A percentile compares a stretch with the other conserved stretches of the same genome.
These are phyloP conservation scores for Cutaneotrichosporon mucoides DNA, from an alignment of 1,284 basidiomycete genomes.

Conservation along the genomic window DNA sequence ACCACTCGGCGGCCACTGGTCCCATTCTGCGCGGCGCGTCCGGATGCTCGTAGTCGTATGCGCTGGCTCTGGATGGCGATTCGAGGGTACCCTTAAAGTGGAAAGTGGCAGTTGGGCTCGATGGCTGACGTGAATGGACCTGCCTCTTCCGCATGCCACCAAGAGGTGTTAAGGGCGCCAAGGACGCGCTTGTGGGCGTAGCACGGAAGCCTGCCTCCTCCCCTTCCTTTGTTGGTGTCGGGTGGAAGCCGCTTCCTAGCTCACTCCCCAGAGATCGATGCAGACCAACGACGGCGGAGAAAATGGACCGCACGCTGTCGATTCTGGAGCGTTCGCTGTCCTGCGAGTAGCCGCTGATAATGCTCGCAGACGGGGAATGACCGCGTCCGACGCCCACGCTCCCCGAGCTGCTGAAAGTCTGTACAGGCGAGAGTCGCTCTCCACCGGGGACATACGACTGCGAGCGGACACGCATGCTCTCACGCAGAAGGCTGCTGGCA, in stretches of 20 bases:
- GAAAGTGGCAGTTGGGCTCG: conserved; percentile 5
- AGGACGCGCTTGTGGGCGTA: too few relatives aligned
- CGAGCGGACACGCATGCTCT: neutral
- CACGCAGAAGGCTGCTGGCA: neutral
- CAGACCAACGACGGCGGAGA: conserved; percentile 11
- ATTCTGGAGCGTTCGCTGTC: neutral
- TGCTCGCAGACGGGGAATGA: neutral
- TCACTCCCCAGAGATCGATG: conserved; percentile 33
- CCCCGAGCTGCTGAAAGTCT: too few relatives aligned
- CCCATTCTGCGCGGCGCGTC: neutral
- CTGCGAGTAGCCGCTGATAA: neutral
- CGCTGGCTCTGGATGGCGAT: neutral
- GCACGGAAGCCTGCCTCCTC: neutral
- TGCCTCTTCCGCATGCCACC: too few relatives aligned
- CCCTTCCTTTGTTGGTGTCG: neutral
- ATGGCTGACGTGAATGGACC: neutral
- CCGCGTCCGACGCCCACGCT: too few relatives aligned
- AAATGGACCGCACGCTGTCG: conserved; percentile 17
- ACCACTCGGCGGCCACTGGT: conserved; percentile 2
- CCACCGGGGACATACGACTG: neutral
- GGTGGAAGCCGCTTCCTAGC: conserved; percentile 12
- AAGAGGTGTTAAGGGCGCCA: too few relatives aligned
- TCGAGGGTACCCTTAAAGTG: conserved; percentile 5
- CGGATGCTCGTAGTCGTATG: conserved; percentile 7
- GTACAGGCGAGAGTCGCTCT: too few relatives aligned